A percentile compares a stretch with the other conserved stretches of the same genome.
phyloP scores from a whole-genome alignment of 2,329 filamentous ascomycete species.

The Colletotrichum kahawae region DNA sequence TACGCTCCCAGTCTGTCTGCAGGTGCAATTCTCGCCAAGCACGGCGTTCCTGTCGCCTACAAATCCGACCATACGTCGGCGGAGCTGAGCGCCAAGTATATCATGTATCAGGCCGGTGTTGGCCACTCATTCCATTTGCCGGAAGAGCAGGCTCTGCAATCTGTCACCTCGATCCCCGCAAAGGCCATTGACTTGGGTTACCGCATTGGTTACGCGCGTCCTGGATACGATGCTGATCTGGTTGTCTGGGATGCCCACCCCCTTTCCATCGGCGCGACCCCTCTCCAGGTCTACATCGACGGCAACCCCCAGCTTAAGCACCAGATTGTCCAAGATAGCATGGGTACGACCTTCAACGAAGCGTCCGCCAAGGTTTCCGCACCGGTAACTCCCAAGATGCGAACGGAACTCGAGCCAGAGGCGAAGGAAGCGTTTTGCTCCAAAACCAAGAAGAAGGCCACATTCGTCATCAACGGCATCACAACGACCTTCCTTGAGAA shows the following conservation, averaged over 20 bases:
- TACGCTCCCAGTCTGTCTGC: slow-evolving; percentile 45
- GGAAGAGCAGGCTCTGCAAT: slow-evolving; percentile 43
- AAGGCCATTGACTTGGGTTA: slow-evolving; percentile 45
- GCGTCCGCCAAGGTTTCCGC: neutral
- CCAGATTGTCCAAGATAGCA: slow-evolving; percentile 33
- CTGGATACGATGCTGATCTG: slow-evolving; percentile 55
- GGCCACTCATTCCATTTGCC: slow-evolving; percentile 47
- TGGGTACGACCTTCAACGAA: slow-evolving; percentile 19
- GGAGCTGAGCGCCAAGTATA: slow-evolving; percentile 43
- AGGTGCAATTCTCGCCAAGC: slow-evolving; percentile 42
- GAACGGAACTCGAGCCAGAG: slow-evolving; percentile 26
- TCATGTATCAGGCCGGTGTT: slow-evolving; percentile 45
- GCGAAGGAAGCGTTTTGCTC: slow-evolving; percentile 30
- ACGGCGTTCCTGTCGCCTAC: slow-evolving; percentile 45
- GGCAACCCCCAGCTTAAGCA: slow-evolving; percentile 41
- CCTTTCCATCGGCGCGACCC: slow-evolving; percentile 47
- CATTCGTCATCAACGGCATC: slow-evolving; percentile 43
- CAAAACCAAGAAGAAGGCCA: slow-evolving; percentile 24
- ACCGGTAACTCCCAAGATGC: slow-evolving; percentile 23
- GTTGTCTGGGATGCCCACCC: slow-evolving; percentile 56
- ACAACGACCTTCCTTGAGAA: slow-evolving; percentile 36
- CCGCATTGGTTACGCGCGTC: slow-evolving; percentile 46
- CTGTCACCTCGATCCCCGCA: slow-evolving; percentile 51
- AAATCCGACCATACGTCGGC: slow-evolving; percentile 44
- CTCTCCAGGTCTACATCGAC: slow-evolving; percentile 53